These are phyloP conservation scores for Spirogloea muscicola DNA, from an alignment of 139 green algal species.

Conservation along the genomic window DNA sequence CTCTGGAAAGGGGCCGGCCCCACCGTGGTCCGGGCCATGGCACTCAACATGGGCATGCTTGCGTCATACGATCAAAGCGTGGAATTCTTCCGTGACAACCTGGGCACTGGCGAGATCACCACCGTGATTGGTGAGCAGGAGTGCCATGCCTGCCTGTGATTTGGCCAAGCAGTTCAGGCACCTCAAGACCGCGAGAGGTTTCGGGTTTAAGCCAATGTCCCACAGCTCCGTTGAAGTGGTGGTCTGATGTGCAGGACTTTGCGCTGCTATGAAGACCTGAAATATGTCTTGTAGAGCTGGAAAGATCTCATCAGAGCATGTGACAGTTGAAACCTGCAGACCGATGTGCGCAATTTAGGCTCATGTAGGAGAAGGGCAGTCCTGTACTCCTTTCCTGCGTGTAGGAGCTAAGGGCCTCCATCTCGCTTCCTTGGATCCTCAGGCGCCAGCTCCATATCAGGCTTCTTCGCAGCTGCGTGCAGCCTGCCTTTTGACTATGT, in stretches of 20 bases:
- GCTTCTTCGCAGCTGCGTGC: slow-evolving; percentile 87
- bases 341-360: too few relatives aligned
- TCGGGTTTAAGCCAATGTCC: too few relatives aligned
- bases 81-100: slow-evolving; percentile 71
- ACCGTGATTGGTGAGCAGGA: slow-evolving; percentile 43
- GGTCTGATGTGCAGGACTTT: too few relatives aligned
- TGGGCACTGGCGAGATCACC: slow-evolving; percentile 32
- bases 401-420: too few relatives aligned
- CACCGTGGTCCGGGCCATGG: slow-evolving; percentile 94
- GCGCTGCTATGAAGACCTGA: too few relatives aligned
- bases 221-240: too few relatives aligned
- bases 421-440: background rate
- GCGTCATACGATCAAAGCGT: slow-evolving; percentile 97
- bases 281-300: too few relatives aligned
- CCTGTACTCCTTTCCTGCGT: too few relatives aligned
- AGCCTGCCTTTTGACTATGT: slow-evolving; percentile 97
- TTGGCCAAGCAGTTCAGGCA: slow-evolving; percentile 66
- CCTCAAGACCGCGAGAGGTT: background rate
- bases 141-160: too few relatives aligned
- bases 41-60: slow-evolving; percentile 99
- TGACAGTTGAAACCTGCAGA: too few relatives aligned
- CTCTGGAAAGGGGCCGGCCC: slow-evolving; percentile 76
- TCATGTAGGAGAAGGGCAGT: too few relatives aligned
- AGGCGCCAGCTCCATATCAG: slow-evolving; percentile 60
- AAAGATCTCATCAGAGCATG: too few relatives aligned